phyloP scores from a whole-genome alignment of 805 yeast species.

The Vanderwaltozyma yarrowii region DNA sequence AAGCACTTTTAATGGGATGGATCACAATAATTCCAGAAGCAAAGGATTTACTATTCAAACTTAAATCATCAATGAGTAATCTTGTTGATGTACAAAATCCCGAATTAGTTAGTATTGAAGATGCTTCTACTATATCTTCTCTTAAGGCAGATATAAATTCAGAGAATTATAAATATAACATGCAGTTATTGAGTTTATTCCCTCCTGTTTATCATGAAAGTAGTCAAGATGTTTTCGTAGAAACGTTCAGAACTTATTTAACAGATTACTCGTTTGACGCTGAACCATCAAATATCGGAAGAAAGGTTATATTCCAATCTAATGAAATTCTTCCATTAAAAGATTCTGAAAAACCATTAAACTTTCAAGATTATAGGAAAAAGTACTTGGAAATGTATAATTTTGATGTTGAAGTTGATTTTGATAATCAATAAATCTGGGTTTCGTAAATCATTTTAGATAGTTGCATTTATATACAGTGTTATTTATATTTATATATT shows the following conservation, averaged over 20 bases:
- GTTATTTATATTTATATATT: neutral
- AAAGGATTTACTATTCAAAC: slow-evolving; percentile 40
- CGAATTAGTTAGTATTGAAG: neutral
- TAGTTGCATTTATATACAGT: too few relatives aligned
- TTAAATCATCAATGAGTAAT: slow-evolving; percentile 18
- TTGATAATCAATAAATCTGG: neutral
- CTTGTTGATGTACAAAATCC: neutral
- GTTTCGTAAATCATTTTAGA: too few relatives aligned
- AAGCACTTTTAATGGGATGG: slow-evolving; percentile 53
- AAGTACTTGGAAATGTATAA: neutral
- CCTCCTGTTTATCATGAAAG: slow-evolving; percentile 14
- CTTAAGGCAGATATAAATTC: neutral
- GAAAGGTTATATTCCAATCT: slow-evolving; percentile 17
- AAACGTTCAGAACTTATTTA: slow-evolving; percentile 18
- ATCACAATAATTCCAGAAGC: slow-evolving; percentile 56
- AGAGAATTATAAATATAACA: slow-evolving; percentile 8
- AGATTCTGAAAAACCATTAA: slow-evolving; percentile 7
- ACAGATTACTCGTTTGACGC: slow-evolving; percentile 17
- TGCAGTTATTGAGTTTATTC: slow-evolving; percentile 14
- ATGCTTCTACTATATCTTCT: neutral
- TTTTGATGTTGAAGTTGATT: slow-evolving; percentile 1
- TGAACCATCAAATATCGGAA: slow-evolving; percentile 15
- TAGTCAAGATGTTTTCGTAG: slow-evolving; percentile 17
- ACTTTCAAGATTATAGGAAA: neutral
- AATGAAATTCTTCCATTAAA: slow-evolving; percentile 18